phyloP scores from a whole-genome alignment of 805 yeast species.

The Myxozyma monticola region DNA sequence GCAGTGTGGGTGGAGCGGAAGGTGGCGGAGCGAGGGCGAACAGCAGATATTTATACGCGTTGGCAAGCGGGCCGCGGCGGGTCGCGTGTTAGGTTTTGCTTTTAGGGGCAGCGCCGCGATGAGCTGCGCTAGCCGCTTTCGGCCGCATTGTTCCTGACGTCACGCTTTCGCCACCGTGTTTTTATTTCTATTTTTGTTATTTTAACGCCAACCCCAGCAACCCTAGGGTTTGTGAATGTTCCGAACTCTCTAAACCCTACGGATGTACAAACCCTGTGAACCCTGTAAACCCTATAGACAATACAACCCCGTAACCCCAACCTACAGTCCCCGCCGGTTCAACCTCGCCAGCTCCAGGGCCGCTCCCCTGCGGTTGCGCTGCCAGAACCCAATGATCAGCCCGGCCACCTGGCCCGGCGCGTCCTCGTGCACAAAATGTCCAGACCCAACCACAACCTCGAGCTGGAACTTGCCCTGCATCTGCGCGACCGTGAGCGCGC shows the following conservation, averaged over 20 bases:
- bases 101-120: no score
- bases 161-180: no score
- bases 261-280: no score
- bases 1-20: not conserved
- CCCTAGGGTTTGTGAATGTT: no score
- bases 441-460: slow-evolving; percentile 74
- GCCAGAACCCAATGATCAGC: slow-evolving; percentile 21
- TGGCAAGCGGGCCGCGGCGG: not conserved
- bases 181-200: no score
- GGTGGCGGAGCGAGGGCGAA: not conserved
- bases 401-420: slow-evolving; percentile 64
- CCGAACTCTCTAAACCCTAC: no score
- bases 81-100: no score
- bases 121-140: slow-evolving; percentile 6
- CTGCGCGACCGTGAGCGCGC: slow-evolving; percentile 84
- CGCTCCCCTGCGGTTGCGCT: slow-evolving; percentile 23
- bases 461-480: slow-evolving; percentile 96
- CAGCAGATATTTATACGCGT: slow-evolving; percentile 2
- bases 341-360: slow-evolving; percentile 6
- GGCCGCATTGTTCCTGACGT: no score
- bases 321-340: not conserved
- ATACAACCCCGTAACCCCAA: not conserved
- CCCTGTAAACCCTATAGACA: no score
- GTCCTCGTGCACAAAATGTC: slow-evolving; percentile 97
- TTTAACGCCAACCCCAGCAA: no score